phyloP scores from a whole-genome alignment of 306 rosid species.

The Fagus sylvatica region DNA sequence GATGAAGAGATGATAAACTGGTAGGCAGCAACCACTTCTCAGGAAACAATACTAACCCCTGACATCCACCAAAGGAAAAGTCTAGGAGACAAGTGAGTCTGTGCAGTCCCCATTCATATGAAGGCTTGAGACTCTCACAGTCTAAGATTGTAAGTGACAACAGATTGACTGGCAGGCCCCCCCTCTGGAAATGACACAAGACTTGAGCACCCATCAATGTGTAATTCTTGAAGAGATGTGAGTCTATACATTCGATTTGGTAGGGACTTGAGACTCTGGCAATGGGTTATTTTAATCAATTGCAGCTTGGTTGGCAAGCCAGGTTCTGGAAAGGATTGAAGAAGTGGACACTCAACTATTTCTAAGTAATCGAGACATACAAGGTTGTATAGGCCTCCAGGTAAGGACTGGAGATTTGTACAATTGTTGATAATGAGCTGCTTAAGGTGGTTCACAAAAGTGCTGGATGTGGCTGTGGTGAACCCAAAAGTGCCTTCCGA shows the following conservation, averaged over 20 bases:
- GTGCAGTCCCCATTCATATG: slow-evolving; percentile 8
- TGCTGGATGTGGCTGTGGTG: slow-evolving; percentile 7
- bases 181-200: slow-evolving; percentile 24
- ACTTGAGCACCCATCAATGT: slow-evolving; percentile 24
- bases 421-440: slow-evolving; percentile 26
- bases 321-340: slow-evolving; percentile 19
- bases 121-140: slow-evolving; percentile 30
- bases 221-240: slow-evolving; percentile 32
- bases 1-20: slow-evolving; percentile 32
- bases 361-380: slow-evolving; percentile 23
- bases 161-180: slow-evolving; percentile 33
- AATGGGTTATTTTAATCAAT: slow-evolving; percentile 16
- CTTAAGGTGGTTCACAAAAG: slow-evolving; percentile 21
- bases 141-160: slow-evolving; percentile 20
- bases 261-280: slow-evolving; percentile 22
- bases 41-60: slow-evolving; percentile 28
- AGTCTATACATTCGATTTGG: slow-evolving; percentile 27
- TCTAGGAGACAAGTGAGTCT: slow-evolving; percentile 13
- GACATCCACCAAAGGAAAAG: slow-evolving; percentile 33
- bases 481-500: slow-evolving; percentile 13
- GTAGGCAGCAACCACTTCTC: slow-evolving; percentile 35
- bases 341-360: slow-evolving; percentile 32
- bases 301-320: slow-evolving; percentile 25
- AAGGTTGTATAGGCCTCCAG: slow-evolving; percentile 29
- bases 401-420: slow-evolving; percentile 18